Evolutionary conservation across 1,139 yeast species (phyloP).

Genomic region (Blastobotrys ciferrii): DNA sequence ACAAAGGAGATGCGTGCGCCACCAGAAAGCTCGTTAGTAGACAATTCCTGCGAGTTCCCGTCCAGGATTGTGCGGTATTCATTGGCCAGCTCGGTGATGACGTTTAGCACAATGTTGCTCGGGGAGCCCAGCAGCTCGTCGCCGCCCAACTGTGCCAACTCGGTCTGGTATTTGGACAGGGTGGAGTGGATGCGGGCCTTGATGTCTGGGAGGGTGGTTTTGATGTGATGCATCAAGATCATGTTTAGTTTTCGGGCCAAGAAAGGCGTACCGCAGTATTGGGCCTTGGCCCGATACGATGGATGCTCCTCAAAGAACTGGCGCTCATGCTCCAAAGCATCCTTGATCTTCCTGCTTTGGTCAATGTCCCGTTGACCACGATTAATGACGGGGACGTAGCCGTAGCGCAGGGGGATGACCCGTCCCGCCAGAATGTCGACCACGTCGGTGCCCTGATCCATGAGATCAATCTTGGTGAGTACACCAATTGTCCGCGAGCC

Average conservation of each 20-base stretch:
- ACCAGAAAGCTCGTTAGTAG: constrained; percentile 79
- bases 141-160: constrained; percentile 69
- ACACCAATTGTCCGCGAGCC: constrained; percentile 97
- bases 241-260: constrained; percentile 90
- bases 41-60: constrained; percentile 86
- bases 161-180: constrained; percentile 81
- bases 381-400: constrained; percentile 96
- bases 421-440: constrained; percentile 95
- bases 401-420: constrained; percentile 92
- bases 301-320: constrained; percentile 83
- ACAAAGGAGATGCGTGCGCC: constrained; percentile 99
- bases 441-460: constrained; percentile 98
- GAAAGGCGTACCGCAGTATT: constrained; percentile 94
- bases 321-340: constrained; percentile 80
- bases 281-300: constrained; percentile 91
- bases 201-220: constrained; percentile 93
- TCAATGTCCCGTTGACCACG: constrained; percentile 98
- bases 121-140: constrained; percentile 81
- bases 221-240: constrained; percentile 88
- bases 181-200: constrained; percentile 88
- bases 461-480: constrained; percentile 90
- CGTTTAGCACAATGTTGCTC: constrained; percentile 81
- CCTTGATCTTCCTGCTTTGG: constrained; percentile 76
- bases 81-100: constrained; percentile 89
- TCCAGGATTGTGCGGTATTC: constrained; percentile 89